Base-by-base conservation (phyloP, 495 filamentous ascomycete genomes). In the Darksidea phi region DNA sequence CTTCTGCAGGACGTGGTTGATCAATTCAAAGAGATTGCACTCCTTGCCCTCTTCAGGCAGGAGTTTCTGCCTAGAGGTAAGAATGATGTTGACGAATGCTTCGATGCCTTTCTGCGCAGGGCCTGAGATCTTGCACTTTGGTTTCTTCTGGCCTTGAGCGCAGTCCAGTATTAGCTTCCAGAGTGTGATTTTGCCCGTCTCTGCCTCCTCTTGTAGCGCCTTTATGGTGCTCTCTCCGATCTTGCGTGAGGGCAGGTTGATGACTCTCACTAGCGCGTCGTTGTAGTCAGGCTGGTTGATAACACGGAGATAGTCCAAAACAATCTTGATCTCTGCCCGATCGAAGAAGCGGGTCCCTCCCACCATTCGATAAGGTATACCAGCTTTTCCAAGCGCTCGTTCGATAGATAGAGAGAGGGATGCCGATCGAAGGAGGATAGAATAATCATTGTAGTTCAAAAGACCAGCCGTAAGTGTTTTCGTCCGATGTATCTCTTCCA, bases 341-440 rank as follows among this genome's bases (percentile, higher is more conserved):
- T 99, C 95, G 67, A 93, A 99, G 74, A 99, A 99, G 55, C 86
- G 86, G 32, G 84, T 82, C 0, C 95, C 95, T 67, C 89, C 95
- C 49, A 97, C 88, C 95, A 97, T 97, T 28, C 84, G 84, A 73
- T 99, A 99, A 0, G 91, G 81, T 28, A 99, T 84, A 0, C 95
- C 95, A 8, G 85, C 84, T 69, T 88, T 91, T 3, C 90, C 91
- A 61, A 97, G 81, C 11, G 86, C 87, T 13, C 83, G 80, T 71
- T 99, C 95, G 46, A 97, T 87, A 32, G 88, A 83, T 24, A 91
- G 81, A 0, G 95, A 97, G 41, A 97, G 76, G 1, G 84, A 78
- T 0, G 94, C 88, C 5, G 91, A 92, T 3, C 95, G 83, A 42
- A 99, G 80, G 12, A 99, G 75, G 18, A 99, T 87, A 0, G 91